phyloP scores from a whole-genome alignment of 2,329 filamentous ascomycete genomes.

The Ceratocystis eucalypticola region DNA sequence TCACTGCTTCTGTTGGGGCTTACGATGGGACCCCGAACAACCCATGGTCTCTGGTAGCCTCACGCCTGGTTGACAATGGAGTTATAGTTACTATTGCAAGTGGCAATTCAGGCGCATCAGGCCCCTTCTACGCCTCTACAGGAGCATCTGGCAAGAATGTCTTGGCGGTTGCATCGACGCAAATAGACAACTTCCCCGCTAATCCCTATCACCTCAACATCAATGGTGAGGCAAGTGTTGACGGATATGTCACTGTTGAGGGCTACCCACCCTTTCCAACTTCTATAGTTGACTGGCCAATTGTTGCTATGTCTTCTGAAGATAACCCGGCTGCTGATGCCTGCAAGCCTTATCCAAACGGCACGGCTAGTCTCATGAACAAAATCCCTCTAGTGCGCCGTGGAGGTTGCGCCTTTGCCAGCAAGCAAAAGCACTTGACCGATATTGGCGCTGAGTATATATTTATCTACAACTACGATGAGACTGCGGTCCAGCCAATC shows the following conservation, averaged over 20 bases:
- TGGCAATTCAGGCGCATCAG: constrained; percentile 37
- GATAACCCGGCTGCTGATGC: constrained; percentile 22
- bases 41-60: constrained; percentile 31
- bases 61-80: constrained; percentile 32
- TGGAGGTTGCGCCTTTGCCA: constrained; percentile 25
- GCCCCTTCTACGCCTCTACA: constrained; percentile 33
- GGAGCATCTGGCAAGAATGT: constrained; percentile 31
- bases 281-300: neutral
- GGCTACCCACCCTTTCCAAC: neutral
- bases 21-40: constrained; percentile 30
- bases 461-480: constrained; percentile 19
- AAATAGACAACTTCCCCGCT: constrained; percentile 2
- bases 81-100: constrained; percentile 37
- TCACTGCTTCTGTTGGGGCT: constrained; percentile 30
- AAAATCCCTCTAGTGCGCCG: constrained; percentile 25
- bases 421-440: constrained; percentile 24
- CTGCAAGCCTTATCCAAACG: constrained; percentile 23
- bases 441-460: constrained; percentile 24
- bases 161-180: constrained; percentile 31
- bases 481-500: constrained; percentile 16
- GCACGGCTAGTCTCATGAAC: constrained; percentile 21
- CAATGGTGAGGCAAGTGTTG: neutral
- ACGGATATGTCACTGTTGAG: neutral
- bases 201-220: neutral
- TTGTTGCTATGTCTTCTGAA: constrained; percentile 20